Evolutionary conservation across 176 grass and related monocot species (phyloP).

Genomic region (Musa itinerans): DNA sequence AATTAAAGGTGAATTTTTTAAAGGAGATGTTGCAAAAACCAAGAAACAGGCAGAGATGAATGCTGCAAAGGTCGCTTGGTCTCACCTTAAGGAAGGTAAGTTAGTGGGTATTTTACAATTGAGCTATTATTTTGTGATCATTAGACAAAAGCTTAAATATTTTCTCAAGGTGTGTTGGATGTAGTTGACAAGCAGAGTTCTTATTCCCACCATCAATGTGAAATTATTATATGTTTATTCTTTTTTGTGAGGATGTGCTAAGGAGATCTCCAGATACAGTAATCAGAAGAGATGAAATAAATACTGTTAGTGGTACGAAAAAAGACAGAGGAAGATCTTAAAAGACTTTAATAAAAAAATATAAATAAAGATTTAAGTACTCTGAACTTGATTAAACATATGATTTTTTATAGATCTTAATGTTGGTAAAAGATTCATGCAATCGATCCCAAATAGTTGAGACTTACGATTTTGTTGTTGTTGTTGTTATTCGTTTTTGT

Average conservation of each 20-base stretch:
- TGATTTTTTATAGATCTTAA: no score
- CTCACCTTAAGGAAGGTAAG: slow-evolving; percentile 50
- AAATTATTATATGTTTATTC: not conserved
- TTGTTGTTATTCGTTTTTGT: no score
- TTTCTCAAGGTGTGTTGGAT: not conserved
- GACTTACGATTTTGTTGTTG: no score
- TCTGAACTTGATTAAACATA: no score
- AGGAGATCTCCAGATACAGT: no score
- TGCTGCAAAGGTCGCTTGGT: slow-evolving; percentile 54
- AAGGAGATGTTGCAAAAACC: slow-evolving; percentile 40
- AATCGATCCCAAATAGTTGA: no score
- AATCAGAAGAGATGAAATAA: no score
- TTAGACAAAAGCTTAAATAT: not conserved
- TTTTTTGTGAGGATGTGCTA: not conserved
- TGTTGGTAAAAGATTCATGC: no score
- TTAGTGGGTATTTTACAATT: not conserved
- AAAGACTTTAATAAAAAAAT: no score
- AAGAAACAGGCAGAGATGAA: slow-evolving; percentile 68
- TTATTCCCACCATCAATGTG: not conserved
- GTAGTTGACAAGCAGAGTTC: not conserved
- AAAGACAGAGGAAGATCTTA: no score
- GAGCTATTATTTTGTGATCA: not conserved
- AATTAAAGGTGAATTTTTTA: slow-evolving; percentile 39
- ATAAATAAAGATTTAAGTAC: no score
- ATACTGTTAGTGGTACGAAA: no score